These are phyloP conservation scores for Priceomyces carsonii DNA, from an alignment of 805 yeast species.

Conservation along the genomic window DNA sequence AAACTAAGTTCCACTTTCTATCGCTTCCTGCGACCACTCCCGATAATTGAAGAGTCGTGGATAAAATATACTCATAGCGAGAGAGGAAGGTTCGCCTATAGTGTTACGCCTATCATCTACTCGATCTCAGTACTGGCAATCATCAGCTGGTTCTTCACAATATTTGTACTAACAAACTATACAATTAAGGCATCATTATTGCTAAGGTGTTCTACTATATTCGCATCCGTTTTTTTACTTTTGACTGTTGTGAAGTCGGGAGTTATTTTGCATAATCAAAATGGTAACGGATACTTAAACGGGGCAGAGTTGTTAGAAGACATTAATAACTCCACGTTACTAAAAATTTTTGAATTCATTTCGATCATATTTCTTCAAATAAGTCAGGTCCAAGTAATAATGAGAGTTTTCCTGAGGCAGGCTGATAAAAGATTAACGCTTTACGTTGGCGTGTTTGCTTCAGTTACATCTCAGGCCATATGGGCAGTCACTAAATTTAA, in stretches of 20 bases:
- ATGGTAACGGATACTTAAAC: slow-evolving; percentile 39
- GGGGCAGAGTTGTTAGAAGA: slow-evolving; percentile 46
- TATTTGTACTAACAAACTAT: slow-evolving; percentile 64
- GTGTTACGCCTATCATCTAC: slow-evolving; percentile 62
- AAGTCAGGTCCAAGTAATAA: slow-evolving; percentile 70
- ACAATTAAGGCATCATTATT: slow-evolving; percentile 60
- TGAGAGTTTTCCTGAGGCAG: slow-evolving; percentile 65
- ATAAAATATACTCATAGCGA: slow-evolving; percentile 31
- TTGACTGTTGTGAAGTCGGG: slow-evolving; percentile 51
- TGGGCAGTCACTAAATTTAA: slow-evolving; percentile 69
- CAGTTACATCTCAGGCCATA: slow-evolving; percentile 57
- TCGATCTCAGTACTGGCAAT: slow-evolving; percentile 66
- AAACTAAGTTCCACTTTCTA: slow-evolving; percentile 34
- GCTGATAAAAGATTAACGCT: slow-evolving; percentile 67
- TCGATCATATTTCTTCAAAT: slow-evolving; percentile 59
- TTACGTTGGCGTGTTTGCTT: slow-evolving; percentile 54
- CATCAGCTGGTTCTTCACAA: slow-evolving; percentile 60
- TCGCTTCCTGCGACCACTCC: slow-evolving; percentile 33
- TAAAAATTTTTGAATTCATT: slow-evolving; percentile 59
- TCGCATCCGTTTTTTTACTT: slow-evolving; percentile 57
- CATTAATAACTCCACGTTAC: slow-evolving; percentile 44
- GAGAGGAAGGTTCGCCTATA: slow-evolving; percentile 50
- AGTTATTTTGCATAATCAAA: slow-evolving; percentile 48
- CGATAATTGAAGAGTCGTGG: slow-evolving; percentile 54
- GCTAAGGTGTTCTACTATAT: slow-evolving; percentile 48